Conservation (phyloP, 441 rosid genomes). For the Brassica hybrid region DNA sequence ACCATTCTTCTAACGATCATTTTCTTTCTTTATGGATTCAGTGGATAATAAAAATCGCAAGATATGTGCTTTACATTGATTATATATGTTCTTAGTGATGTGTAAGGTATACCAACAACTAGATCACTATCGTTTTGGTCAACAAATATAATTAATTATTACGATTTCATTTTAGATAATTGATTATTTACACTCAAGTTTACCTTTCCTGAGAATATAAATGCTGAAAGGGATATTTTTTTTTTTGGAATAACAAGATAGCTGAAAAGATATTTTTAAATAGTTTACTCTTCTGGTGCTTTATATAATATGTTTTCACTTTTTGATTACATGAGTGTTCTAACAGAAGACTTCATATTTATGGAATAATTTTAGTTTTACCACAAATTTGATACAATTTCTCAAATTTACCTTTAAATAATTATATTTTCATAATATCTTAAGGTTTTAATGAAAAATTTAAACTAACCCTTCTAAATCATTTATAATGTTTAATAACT, state of each 20-base stretch:
- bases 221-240: not conserved
- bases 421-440: no score
- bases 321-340: not conserved
- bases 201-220: not conserved
- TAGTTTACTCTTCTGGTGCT: not conserved
- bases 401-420: no score
- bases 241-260: not conserved
- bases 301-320: not conserved
- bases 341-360: not conserved
- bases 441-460: no score
- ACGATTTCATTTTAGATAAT: not conserved
- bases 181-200: not conserved
- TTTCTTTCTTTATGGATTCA: conserved; percentile 6
- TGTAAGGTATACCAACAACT: conserved; percentile 2
- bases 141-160: not conserved
- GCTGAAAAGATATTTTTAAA: not conserved
- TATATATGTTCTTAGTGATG: conserved; percentile 7
- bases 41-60: conserved; percentile 15
- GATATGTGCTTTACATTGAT: no score
- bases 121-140: not conserved
- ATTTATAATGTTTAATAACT: no score
- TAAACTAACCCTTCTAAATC: no score
- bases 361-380: not conserved
- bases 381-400: not conserved
- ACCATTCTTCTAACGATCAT: conserved; percentile 5